Conservation (phyloP, 441 rosid genomes). For the Mallotus japonicus region DNA sequence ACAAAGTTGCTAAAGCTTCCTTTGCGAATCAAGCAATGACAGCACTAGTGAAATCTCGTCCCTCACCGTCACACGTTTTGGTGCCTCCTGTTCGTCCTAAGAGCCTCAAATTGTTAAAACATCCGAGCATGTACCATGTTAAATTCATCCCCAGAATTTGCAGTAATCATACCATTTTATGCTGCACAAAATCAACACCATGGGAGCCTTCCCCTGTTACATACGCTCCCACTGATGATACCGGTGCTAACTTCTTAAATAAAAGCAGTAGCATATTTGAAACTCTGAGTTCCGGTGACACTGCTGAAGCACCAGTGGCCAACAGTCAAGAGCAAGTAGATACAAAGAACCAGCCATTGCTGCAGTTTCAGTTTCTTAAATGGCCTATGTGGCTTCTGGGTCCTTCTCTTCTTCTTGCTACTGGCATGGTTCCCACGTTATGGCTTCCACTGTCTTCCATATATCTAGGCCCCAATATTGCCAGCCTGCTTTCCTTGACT, state of each 20-base stretch:
- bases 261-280: slow-evolving; percentile 55
- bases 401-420: slow-evolving; percentile 69
- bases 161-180: slow-evolving; percentile 32
- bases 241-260: slow-evolving; percentile 39
- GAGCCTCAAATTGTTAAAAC: slow-evolving; percentile 32
- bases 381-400: slow-evolving; percentile 92
- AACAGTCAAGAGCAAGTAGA: slow-evolving; percentile 29
- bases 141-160: slow-evolving; percentile 20
- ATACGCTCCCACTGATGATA: slow-evolving; percentile 47
- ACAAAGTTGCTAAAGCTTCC: slow-evolving; percentile 30
- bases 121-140: slow-evolving; percentile 16
- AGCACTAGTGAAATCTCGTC: slow-evolving; percentile 37
- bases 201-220: slow-evolving; percentile 65
- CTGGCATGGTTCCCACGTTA: slow-evolving; percentile 87
- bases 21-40: slow-evolving; percentile 50
- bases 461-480: slow-evolving; percentile 75
- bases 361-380: slow-evolving; percentile 56
- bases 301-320: slow-evolving; percentile 33
- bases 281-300: slow-evolving; percentile 39
- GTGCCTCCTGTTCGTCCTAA: slow-evolving; percentile 28
- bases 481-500: slow-evolving; percentile 79
- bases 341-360: slow-evolving; percentile 21
- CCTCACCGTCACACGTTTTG: slow-evolving; percentile 25
- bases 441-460: slow-evolving; percentile 88
- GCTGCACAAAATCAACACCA: slow-evolving; percentile 52